Percentiles rank a stretch among this genome's conserved stretches.
Conservation (phyloP, 1,284 basidiomycete genomes). For the Trichosporon coremiiforme region DNA sequence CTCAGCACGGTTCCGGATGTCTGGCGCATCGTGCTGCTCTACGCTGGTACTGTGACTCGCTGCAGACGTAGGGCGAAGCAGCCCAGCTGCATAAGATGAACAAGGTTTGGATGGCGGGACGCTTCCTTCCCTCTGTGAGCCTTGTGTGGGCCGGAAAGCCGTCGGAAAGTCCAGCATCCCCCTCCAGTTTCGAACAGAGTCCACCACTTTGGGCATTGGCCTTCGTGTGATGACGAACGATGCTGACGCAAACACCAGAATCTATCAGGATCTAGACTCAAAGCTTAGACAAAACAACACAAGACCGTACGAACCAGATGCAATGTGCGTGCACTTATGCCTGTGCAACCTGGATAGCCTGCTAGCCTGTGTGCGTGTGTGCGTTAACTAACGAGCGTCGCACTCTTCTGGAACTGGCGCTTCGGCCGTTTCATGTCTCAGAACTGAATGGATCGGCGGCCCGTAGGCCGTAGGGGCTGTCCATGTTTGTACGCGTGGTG, state of each 20-base stretch:
- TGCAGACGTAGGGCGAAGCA: no score
- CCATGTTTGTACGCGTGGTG: neutral
- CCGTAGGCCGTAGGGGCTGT: neutral
- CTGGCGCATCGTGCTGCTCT: neutral
- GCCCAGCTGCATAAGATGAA: neutral
- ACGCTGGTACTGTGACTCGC: no score
- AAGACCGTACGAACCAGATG: neutral
- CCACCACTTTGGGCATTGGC: no score
- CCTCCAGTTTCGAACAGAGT: no score
- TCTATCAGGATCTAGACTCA: slow-evolving; percentile 20
- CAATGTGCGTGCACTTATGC: neutral
- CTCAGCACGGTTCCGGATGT: neutral
- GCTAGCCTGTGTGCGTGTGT: no score
- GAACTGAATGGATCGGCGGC: neutral
- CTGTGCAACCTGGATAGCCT: neutral
- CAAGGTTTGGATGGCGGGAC: neutral
- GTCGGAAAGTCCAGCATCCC: neutral
- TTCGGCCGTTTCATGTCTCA: slow-evolving; percentile 7
- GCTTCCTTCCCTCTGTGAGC: neutral
- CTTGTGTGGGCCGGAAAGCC: no score
- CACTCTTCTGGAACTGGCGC: slow-evolving; percentile 1
- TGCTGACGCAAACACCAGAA: neutral
- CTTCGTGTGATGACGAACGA: neutral
- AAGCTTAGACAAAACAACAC: slow-evolving; percentile 13
- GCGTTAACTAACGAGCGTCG: neutral